Base-by-base conservation (phyloP, 2,329 filamentous ascomycete genomes). In the Fusarium oxysporum region DNA sequence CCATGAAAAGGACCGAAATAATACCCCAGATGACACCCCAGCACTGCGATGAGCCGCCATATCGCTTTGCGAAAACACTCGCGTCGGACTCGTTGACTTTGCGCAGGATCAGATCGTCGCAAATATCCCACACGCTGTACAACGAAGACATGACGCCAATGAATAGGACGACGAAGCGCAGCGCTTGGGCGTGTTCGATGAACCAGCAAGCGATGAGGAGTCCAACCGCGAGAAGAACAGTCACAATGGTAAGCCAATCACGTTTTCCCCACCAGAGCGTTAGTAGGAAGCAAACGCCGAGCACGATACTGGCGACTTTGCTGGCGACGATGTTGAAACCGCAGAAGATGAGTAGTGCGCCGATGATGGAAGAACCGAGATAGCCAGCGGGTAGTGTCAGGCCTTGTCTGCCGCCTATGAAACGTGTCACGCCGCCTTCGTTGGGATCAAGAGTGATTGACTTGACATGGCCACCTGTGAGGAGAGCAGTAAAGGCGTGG, bases 61-160 rank as follows among this genome's bases (percentile, higher is more conserved):
- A 95, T 28, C 90, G 87, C 81, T 93, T 87, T 12, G 93, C 92
- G 76, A 95, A 95, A 35, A 94, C 92, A 74, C 91, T 93, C 10
- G 93, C 92, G 78, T 96, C 93, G 8, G 92, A 94, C 28, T 87
- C 90, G 81, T 95, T 95, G 57, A 95, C 92, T 82, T 95, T 95
- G 65, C 93, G 88, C 8, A 95, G 83, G 73, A 96, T 94, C 37
- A 95, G 85, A 75, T 96, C 93, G 78, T 96, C 93, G 81, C 92
- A 95, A 74, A 95, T 95, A 84, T 95, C 93, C 93, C 93, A 95
- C 9, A 93, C 92, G 72, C 91, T 93, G 81, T 95, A 95, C 2
- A 95, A 86, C 4, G 90, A 91, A 11, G 90, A 92, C 93, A 95
- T 95, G 75, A 95, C 92, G 45, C 93, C 93, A 69, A 95, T 94